Percentiles rank a stretch among this genome's conserved stretches.
Evolutionary conservation across 257 asterid genomes (phyloP).

Genomic region (Misopates orontium): DNA sequence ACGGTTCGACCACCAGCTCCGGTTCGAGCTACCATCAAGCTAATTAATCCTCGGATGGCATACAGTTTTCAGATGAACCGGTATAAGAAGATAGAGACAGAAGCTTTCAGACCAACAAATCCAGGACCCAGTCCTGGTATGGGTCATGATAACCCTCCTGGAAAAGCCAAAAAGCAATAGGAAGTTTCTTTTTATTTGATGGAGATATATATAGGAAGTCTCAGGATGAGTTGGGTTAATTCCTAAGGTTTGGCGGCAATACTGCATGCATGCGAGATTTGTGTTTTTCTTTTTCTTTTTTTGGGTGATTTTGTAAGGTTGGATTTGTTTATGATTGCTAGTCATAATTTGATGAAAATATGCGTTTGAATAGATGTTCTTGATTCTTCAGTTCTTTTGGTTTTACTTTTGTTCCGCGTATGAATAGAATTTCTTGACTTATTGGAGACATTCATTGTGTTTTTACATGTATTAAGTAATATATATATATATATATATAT

Average conservation of each 20-base stretch:
- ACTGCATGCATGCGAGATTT: constrained; percentile 13
- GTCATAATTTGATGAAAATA: too few relatives aligned
- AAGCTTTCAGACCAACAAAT: constrained; percentile 52
- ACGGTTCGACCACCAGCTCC: too few relatives aligned
- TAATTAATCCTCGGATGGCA: neutral
- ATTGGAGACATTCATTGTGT: too few relatives aligned
- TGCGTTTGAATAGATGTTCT: too few relatives aligned
- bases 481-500: too few relatives aligned
- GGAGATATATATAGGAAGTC: neutral
- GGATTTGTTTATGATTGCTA: neutral
- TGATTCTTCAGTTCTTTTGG: too few relatives aligned
- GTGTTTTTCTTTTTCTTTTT: neutral
- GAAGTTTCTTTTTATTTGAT: neutral
- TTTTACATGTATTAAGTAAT: too few relatives aligned
- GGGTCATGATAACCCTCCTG: constrained; percentile 50
- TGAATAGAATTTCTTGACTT: too few relatives aligned
- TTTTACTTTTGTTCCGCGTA: too few relatives aligned
- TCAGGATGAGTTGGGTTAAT: neutral
- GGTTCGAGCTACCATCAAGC: too few relatives aligned
- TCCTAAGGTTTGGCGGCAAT: neutral
- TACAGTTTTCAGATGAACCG: constrained; percentile 13
- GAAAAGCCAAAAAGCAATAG: neutral
- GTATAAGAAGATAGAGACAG: constrained; percentile 36
- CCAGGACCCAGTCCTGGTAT: constrained; percentile 78
- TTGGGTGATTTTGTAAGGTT: neutral